Evolutionary conservation across 164 flowering plant genomes (phyloP).

Genomic region (Vitis vinifera): DNA sequence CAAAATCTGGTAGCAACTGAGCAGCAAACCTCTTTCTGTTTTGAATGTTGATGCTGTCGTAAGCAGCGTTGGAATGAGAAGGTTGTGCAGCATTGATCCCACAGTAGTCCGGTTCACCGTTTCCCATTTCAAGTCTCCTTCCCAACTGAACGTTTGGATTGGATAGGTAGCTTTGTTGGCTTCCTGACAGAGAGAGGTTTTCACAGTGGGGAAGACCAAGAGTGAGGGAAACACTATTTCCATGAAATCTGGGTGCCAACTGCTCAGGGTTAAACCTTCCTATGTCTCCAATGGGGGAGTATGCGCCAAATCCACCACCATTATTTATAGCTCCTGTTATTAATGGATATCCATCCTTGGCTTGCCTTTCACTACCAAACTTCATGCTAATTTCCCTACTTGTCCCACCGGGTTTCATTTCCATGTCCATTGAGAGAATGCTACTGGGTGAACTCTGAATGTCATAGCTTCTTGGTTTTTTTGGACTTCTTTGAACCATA

Average conservation of each 20-base stretch:
- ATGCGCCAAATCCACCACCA: constrained; percentile 19
- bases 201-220: constrained; percentile 55
- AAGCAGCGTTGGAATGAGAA: constrained; percentile 29
- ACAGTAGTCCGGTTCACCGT: constrained; percentile 22
- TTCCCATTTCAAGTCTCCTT: constrained; percentile 31
- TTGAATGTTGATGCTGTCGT: constrained; percentile 46
- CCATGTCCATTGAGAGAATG: constrained; percentile 35
- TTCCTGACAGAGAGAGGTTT: constrained; percentile 29
- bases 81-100: constrained; percentile 17
- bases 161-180: constrained; percentile 32
- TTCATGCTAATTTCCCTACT: neutral
- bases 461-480: constrained; percentile 28
- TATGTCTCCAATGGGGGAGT: constrained; percentile 34
- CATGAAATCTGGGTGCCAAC: constrained; percentile 22
- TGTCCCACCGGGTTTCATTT: constrained; percentile 20
- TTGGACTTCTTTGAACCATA: constrained; percentile 23
- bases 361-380: constrained; percentile 16
- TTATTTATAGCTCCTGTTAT: constrained; percentile 8
- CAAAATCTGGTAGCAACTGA: constrained; percentile 77
- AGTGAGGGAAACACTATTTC: constrained; percentile 54
- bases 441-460: constrained; percentile 28
- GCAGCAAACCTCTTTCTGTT: constrained; percentile 78
- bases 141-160: constrained; percentile 37
- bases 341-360: constrained; percentile 16
- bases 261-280: constrained; percentile 36